Conservation (phyloP, 2,329 filamentous ascomycete species). For the Xylaria sp. region DNA sequence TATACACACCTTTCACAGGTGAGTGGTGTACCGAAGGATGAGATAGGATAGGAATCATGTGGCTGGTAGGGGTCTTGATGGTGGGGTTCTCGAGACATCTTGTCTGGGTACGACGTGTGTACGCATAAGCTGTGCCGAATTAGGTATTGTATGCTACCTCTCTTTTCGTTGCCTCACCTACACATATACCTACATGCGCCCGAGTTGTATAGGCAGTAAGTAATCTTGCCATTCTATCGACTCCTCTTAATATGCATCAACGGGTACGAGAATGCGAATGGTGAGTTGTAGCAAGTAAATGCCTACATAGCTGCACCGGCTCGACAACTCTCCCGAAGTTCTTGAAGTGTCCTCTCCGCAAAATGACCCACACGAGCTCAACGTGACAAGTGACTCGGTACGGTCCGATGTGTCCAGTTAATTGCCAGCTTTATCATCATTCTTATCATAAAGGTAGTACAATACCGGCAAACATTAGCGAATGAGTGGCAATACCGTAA, state of each 20-base stretch:
- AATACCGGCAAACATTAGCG: no score
- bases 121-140: neutral
- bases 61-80: slow-evolving; percentile 12
- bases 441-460: neutral
- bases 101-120: neutral
- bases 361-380: slow-evolving; percentile 29
- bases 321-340: neutral
- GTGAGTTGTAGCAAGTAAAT: no score
- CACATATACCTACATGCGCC: neutral
- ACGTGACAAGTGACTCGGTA: slow-evolving; percentile 32
- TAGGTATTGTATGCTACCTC: no score
- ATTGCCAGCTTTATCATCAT: neutral
- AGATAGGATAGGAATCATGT: slow-evolving; percentile 13
- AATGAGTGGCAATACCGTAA: neutral
- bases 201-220: neutral
- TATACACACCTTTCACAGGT: neutral
- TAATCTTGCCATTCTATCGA: no score
- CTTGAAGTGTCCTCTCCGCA: slow-evolving; percentile 9
- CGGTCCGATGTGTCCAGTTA: slow-evolving; percentile 25
- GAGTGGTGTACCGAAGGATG: neutral
- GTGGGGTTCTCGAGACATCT: slow-evolving; percentile 16
- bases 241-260: neutral
- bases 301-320: neutral
- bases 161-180: neutral
- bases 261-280: no score